These are phyloP conservation scores for Lentinula guzmanii DNA, from an alignment of 768 basidiomycete species.

Conservation along the genomic window DNA sequence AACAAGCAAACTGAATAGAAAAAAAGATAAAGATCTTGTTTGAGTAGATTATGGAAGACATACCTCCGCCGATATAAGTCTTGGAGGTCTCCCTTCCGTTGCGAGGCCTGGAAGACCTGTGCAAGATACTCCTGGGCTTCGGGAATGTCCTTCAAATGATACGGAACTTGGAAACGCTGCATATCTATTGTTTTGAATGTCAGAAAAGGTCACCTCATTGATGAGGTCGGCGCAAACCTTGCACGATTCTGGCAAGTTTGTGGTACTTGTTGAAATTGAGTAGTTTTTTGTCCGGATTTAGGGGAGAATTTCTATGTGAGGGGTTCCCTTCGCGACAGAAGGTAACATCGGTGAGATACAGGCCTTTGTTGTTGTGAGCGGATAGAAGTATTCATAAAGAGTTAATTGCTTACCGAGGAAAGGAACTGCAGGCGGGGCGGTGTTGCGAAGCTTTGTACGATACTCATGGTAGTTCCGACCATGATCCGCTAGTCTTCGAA, in stretches of 20 bases:
- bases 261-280: slow-evolving; percentile 98
- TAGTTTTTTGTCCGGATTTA: slow-evolving; percentile 68
- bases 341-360: slow-evolving; percentile 88
- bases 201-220: not conserved
- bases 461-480: slow-evolving; percentile 89
- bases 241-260: slow-evolving; percentile 80
- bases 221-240: slow-evolving; percentile 38
- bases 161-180: slow-evolving; percentile 87
- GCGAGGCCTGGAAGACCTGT: slow-evolving; percentile 67
- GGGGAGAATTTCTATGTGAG: slow-evolving; percentile 73
- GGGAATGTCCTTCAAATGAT: slow-evolving; percentile 81
- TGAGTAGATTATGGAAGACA: slow-evolving; percentile 14
- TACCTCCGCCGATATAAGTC: slow-evolving; percentile 85
- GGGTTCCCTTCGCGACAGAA: slow-evolving; percentile 96
- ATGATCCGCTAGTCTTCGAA: slow-evolving; percentile 88
- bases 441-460: slow-evolving; percentile 78
- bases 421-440: slow-evolving; percentile 88
- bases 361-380: slow-evolving; percentile 35
- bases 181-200: slow-evolving; percentile 48
- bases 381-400: not conserved
- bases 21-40: slow-evolving; percentile 5
- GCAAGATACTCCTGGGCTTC: slow-evolving; percentile 82
- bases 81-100: slow-evolving; percentile 74
- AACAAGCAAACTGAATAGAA: slow-evolving; percentile 56
- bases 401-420: slow-evolving; percentile 69